Percentiles rank a stretch among this genome's conserved stretches.
phyloP scores from a whole-genome alignment of 371 early-diverging fungal genomes.

The Zychaea mexicana region DNA sequence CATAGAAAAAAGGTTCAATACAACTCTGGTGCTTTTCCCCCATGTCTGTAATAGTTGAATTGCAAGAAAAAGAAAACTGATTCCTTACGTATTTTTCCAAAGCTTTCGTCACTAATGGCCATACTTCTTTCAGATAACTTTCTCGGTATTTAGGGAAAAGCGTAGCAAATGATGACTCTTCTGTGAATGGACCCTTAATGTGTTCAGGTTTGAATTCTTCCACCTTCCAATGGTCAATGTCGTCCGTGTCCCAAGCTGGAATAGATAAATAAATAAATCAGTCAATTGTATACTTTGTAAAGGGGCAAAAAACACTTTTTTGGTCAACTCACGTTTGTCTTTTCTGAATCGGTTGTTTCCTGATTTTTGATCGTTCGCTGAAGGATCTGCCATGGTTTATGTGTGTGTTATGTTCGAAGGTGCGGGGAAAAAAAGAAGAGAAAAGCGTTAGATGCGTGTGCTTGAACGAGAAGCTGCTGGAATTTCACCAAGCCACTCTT shows the following conservation, averaged over 20 bases:
- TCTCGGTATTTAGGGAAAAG: conserved; percentile 99
- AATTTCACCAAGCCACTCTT: not conserved
- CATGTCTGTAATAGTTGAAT: too few species aligned
- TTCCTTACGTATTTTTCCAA: conserved; percentile 76
- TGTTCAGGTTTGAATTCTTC: conserved; percentile 88
- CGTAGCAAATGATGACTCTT: conserved; percentile 97
- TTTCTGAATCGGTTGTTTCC: conserved; percentile 38
- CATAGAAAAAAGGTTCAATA: not conserved
- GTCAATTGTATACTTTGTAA: too few species aligned
- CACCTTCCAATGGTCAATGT: conserved; percentile 95
- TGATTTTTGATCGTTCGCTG: not conserved
- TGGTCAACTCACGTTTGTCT: conserved; percentile 36
- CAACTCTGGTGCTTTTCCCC: too few species aligned
- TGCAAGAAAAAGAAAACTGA: conserved; percentile 3
- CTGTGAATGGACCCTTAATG: conserved; percentile 83
- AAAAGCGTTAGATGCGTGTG: not conserved
- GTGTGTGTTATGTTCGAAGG: not conserved
- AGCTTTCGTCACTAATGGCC: conserved; percentile 93
- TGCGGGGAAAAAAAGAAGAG: not conserved
- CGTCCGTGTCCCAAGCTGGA: conserved; percentile 91
- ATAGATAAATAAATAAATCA: conserved; percentile 6
- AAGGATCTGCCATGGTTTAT: not conserved
- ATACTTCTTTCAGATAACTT: conserved; percentile 91
- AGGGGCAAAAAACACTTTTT: not conserved
- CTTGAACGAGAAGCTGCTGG: too few species aligned